These are phyloP conservation scores for Cytidiella melzeri DNA, from an alignment of 768 basidiomycete genomes.

Conservation along the genomic window DNA sequence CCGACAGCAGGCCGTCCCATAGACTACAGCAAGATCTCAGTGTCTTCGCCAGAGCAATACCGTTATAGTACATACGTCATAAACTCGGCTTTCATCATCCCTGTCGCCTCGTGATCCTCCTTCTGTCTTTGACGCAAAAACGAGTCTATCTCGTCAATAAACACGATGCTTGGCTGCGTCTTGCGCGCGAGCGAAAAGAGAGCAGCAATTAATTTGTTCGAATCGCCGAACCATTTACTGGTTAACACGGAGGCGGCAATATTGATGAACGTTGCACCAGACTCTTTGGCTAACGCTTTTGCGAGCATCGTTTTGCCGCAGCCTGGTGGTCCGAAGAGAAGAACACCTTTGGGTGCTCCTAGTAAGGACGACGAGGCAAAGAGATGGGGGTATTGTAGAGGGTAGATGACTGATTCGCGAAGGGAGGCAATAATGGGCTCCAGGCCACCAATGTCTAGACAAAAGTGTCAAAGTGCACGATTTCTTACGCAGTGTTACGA, in stretches of 20 bases:
- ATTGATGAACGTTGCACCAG: conserved; percentile 94
- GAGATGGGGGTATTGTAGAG: conserved; percentile 83
- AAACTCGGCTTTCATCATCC: conserved; percentile 97
- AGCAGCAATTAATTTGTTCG: conserved; percentile 92
- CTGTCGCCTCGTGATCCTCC: conserved; percentile 95
- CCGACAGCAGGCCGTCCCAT: conserved; percentile 91
- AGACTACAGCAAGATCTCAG: conserved; percentile 39
- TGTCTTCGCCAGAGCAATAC: neutral
- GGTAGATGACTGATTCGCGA: conserved; percentile 93
- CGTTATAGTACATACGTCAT: conserved; percentile 63
- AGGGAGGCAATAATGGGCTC: conserved; percentile 86
- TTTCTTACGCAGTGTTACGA: neutral
- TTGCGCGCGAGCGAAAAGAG: conserved; percentile 92
- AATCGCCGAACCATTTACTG: conserved; percentile 84
- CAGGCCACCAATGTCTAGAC: conserved; percentile 88
- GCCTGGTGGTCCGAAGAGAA: conserved; percentile 94
- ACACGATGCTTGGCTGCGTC: conserved; percentile 92
- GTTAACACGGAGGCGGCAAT: conserved; percentile 69
- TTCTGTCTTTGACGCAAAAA: conserved; percentile 84
- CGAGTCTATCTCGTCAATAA: conserved; percentile 98
- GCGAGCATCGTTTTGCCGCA: conserved; percentile 99
- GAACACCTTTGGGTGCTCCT: conserved; percentile 90
- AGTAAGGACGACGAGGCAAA: conserved; percentile 82
- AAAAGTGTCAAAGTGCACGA: neutral
- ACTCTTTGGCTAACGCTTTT: conserved; percentile 95